Conservation (phyloP, 441 rosid genomes). For the Macaranga tanarius region DNA sequence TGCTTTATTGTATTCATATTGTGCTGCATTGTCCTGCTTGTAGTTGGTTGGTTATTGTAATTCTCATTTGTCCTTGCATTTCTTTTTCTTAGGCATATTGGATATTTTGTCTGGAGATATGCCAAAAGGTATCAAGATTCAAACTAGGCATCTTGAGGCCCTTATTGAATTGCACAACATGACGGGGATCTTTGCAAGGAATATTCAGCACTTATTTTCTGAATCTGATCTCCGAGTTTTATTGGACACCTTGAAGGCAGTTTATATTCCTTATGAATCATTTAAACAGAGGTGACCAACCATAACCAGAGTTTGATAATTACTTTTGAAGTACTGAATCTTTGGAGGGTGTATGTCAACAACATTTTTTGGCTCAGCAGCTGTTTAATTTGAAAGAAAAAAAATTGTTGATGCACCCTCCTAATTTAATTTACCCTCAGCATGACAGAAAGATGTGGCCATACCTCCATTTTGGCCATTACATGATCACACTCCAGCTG, state of each 20-base stretch:
- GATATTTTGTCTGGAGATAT: conserved; percentile 89
- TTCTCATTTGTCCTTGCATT: conserved; percentile 10
- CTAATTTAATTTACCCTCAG: not conserved
- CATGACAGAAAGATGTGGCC: not conserved
- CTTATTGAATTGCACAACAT: conserved; percentile 88
- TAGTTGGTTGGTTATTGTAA: not conserved
- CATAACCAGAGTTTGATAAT: conserved; percentile 1
- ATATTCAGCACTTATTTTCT: conserved; percentile 87
- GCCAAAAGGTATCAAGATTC: conserved; percentile 87
- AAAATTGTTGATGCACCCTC: not conserved
- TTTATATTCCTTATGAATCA: conserved; percentile 80
- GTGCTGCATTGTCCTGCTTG: conserved; percentile 13
- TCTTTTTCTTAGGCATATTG: conserved; percentile 55
- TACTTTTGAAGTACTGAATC: not conserved
- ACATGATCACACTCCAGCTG: not conserved
- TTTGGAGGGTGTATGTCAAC: not conserved
- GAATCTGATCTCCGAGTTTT: conserved; percentile 79
- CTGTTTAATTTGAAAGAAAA: conserved; percentile 2
- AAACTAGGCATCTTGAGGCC: conserved; percentile 90
- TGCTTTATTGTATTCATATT: conserved; percentile 16
- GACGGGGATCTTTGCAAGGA: conserved; percentile 86
- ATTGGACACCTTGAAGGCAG: conserved; percentile 87
- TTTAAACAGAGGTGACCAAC: conserved; percentile 81
- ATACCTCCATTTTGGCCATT: not conserved
- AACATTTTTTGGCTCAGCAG: not conserved